Evolutionary conservation across 805 yeast species (phyloP).

Genomic region (Wickerhamiella nectarea): DNA sequence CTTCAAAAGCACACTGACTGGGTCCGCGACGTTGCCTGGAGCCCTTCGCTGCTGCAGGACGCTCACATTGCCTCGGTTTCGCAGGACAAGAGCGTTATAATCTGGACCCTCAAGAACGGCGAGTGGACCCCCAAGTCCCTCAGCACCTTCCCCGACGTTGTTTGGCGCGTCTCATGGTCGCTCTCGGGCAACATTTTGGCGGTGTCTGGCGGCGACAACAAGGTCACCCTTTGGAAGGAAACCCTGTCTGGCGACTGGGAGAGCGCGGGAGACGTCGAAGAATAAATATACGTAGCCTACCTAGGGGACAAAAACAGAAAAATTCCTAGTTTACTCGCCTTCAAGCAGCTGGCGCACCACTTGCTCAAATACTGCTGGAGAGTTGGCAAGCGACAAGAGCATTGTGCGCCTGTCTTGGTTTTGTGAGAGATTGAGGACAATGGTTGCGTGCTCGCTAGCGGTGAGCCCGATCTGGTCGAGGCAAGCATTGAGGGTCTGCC

Average conservation of each 20-base stretch:
- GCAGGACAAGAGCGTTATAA: conserved; percentile 85
- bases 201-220: conserved; percentile 90
- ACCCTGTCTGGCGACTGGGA: conserved; percentile 90
- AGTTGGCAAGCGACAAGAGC: not conserved
- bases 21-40: conserved; percentile 99
- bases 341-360: not conserved
- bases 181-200: conserved; percentile 91
- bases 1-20: conserved; percentile 91
- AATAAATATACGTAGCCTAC: not conserved
- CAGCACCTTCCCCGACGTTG: conserved; percentile 84
- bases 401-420: not conserved
- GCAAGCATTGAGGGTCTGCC: not conserved
- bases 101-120: conserved; percentile 71
- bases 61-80: conserved; percentile 93
- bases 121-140: conserved; percentile 73
- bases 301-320: too few relatives aligned
- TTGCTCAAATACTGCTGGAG: not conserved
- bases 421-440: conserved; percentile 34
- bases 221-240: conserved; percentile 94
- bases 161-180: conserved; percentile 98
- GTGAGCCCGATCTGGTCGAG: conserved; percentile 24
- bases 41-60: conserved; percentile 75
- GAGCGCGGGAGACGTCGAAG: conserved; percentile 84
- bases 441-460: conserved; percentile 46
- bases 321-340: not conserved